Base-by-base conservation (phyloP, 257 asterid genomes). In the Echium plantagineum region DNA sequence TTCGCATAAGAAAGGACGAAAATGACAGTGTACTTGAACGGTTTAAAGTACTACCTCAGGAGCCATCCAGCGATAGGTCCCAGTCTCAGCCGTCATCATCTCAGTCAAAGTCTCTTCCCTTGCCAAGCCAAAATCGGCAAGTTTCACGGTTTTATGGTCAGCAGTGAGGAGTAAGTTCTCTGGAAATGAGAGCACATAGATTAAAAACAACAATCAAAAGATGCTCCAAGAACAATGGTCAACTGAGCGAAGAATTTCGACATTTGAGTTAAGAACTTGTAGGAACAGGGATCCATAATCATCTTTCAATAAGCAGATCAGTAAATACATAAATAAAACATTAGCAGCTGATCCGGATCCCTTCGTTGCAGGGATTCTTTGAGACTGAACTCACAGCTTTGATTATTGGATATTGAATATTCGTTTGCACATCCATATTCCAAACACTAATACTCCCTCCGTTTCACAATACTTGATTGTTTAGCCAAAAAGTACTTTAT, bases 21-120 rank as follows among this genome's bases (percentile, higher is more conserved):
- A 30, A 48, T 17, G 31, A 54, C 21, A 60, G 24, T 52, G 21
- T 62, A 60, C 22, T 26, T 22, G 31, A 58, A 17, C 17, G 3
- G 5, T 64, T 53, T 48, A 53, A 38, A 47, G 26, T 59, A 60
- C 28, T 68, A 85, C 81, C 95, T 88, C 98, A 17, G 83, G 84
- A 62, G 87, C 98, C 98, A 85, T 80, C 98, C 98, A 91, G 56
- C 96, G 96, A 70, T 91, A 91, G 15, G 98, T 91, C 78, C 98
- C 98, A 0, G 98, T 91, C 83, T 91, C 98, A 15, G 98, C 98
- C 12, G 98, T 91, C 98, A 91, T 91, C 98, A 91, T 91, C 80
- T 91, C 96, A n/a, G 98, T 91, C 85, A 91, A 71, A 5, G 98
- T 75, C 76, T 91, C 98, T 77, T 91, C 96, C 76, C 98, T 84